phyloP scores from a whole-genome alignment of 2,329 filamentous ascomycete species.

The Onygena corvina region DNA sequence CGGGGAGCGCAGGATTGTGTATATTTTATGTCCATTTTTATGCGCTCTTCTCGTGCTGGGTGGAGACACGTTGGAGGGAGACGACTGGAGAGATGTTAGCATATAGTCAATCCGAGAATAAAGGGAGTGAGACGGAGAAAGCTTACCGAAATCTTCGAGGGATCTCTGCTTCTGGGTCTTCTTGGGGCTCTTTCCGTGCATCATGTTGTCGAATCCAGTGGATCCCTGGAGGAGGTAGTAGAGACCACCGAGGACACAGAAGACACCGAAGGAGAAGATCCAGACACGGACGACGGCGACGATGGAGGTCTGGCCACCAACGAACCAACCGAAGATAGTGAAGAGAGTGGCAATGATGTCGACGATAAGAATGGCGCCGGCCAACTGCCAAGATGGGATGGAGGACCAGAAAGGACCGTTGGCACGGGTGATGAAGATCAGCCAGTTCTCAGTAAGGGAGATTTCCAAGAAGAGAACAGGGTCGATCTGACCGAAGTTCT shows the following conservation, averaged over 20 bases:
- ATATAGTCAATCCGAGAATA: conserved; percentile 6
- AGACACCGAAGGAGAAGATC: conserved; percentile 83
- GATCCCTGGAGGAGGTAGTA: conserved; percentile 77
- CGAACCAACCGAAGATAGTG: conserved; percentile 75
- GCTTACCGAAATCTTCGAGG: conserved; percentile 77
- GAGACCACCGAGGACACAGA: conserved; percentile 66
- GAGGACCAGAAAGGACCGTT: conserved; percentile 89
- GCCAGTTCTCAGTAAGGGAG: conserved; percentile 85
- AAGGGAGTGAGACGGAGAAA: conserved; percentile 4
- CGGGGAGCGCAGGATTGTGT: conserved; percentile 9
- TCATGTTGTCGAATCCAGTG: conserved; percentile 74
- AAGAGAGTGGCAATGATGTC: conserved; percentile 78
- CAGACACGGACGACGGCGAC: conserved; percentile 79
- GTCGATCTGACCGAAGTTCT: conserved; percentile 75
- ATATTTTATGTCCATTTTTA: conserved; percentile 33
- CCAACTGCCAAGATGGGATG: conserved; percentile 73
- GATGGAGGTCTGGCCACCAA: conserved; percentile 57
- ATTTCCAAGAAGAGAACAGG: conserved; percentile 81
- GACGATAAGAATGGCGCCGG: conserved; percentile 65
- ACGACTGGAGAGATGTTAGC: conserved; percentile 47
- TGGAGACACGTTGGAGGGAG: conserved; percentile 78
- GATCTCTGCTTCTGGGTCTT: conserved; percentile 74
- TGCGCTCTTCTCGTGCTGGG: conserved; percentile 78
- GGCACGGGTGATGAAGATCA: conserved; percentile 91
- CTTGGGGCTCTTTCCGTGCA: conserved; percentile 80